Base-by-base conservation (phyloP, 2,329 filamentous ascomycete genomes). In the Venturia effusa region DNA sequence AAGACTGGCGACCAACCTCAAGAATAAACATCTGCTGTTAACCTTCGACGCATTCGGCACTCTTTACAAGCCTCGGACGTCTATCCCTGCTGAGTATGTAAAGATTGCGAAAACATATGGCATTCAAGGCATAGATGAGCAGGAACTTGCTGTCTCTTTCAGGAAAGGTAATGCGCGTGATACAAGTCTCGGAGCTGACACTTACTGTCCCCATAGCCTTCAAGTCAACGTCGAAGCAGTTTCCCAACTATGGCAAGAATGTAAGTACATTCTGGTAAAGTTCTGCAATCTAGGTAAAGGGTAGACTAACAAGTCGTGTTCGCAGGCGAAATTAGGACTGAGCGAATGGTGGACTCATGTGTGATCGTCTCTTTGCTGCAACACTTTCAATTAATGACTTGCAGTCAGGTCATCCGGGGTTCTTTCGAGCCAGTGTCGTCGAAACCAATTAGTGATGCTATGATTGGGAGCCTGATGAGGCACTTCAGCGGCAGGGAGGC, bases 31-130 rank as follows among this genome's bases (percentile, higher is more conserved):
- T 43, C 76, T 87, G 1, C 72, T 87, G 0, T 71, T 87, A 1
- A 84, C 83, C 66, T 83, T 88, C 62, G 85, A 88, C 70, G 85
- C 84, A 4, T 87, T 87, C 67, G 84, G 82, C n/a, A 88, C 85
- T 0, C 74, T 88, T 2, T 87, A 85, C 72, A 74, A 72, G 13
- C 83, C 84, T 0, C 79, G 75, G 60, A 68, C 69, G 11, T 74
- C 82, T 0, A 78, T 87, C 8, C 74, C 77, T 5, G 70, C 75
- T 62, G 82, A 85, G 67, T 88, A 88, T 70, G 77, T 73, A 43
- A 72, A 77, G 24, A 75, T 82, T 2, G 85, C 84, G 0, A 71
- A 77, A 22, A 72, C 76, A 62, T 77, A 81, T 69, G 83, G 84
- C 3, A 68, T 85, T 48, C 68, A 68, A 10, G 71, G 73, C 66